Evolutionary conservation across 805 yeast species (phyloP), one percentile per base, ranked within the genome.

Genomic region (Jamesozyma rosinii): DNA sequence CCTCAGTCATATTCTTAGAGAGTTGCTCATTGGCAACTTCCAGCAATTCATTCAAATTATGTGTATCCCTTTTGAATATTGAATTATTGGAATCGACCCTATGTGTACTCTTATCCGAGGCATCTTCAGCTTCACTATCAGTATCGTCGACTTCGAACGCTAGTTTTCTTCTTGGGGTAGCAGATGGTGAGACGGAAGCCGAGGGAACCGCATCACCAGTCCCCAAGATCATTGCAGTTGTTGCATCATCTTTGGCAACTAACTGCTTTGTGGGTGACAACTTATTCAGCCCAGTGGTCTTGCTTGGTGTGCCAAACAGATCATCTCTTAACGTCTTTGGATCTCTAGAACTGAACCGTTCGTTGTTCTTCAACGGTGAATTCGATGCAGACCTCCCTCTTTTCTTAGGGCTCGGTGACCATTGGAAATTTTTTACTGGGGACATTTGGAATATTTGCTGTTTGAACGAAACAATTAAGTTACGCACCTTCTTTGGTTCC

Each of bases 381-480:
- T 37, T 32, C 40, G 51, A 19, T 33, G 43, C 44, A 3, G 45
- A 15, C 17, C 32, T 39, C 13, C 15, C 11, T 19, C 37, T 34
- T 41, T 55, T 56, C 43, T 53, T 51, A 30, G 63, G 61, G 38
- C 61, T 59, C 17, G 61, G 61, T 5, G 62, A 50, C 60, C 64
- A 59, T 31, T 49, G 49, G 22, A 57, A 41, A 32, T 53, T 46
- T 37, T 58, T 59, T 5, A 57, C 55, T 3, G 63, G 62, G 3
- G 65, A 59, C 5, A 61, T 59, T 44, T 61, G 57, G 35, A 66
- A 52, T 19, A 72, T 59, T 24, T 64, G 63, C 30, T 58, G 69
- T 33, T 72, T 63, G 43, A 80, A 75, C 20, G 73, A 72, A 10
- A 55, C 64, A 8, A 80, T 52, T 5, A 76, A 53, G 30, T 69